phyloP scores from a whole-genome alignment of 2,329 filamentous ascomycete species.

The Myriosclerotinia scirpicola region DNA sequence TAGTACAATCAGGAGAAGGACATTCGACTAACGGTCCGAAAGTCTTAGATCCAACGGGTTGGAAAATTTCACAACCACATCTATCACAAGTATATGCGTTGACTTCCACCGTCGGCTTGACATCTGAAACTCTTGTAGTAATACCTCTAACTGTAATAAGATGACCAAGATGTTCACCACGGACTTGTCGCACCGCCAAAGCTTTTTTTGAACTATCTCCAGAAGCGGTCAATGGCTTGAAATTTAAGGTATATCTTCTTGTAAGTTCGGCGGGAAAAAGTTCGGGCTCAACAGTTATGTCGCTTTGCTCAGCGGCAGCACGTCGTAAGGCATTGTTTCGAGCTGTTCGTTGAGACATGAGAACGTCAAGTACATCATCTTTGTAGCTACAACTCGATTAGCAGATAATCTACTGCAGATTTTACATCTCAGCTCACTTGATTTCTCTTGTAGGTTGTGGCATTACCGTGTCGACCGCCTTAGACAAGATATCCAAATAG shows the following conservation, averaged over 20 bases:
- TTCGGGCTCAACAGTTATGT: constrained; percentile 62
- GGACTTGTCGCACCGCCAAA: constrained; percentile 88
- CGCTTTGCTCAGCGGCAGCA: constrained; percentile 63
- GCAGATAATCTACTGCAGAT: neutral
- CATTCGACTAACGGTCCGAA: constrained; percentile 86
- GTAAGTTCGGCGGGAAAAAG: constrained; percentile 91
- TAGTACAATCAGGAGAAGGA: constrained; percentile 83
- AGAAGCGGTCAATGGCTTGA: constrained; percentile 79
- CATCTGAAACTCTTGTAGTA: constrained; percentile 91
- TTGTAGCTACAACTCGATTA: constrained; percentile 66
- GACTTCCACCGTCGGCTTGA: constrained; percentile 96
- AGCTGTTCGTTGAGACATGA: constrained; percentile 87
- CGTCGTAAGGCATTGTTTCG: constrained; percentile 76
- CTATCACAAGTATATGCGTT: constrained; percentile 97
- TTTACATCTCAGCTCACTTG: constrained; percentile 54
- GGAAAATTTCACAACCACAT: constrained; percentile 96
- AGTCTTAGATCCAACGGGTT: constrained; percentile 87
- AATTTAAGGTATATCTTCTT: constrained; percentile 90
- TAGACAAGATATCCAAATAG: constrained; percentile 88
- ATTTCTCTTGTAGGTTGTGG: constrained; percentile 75
- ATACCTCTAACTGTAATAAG: constrained; percentile 95
- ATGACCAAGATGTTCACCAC: constrained; percentile 87
- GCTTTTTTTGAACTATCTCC: constrained; percentile 62
- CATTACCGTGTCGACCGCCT: constrained; percentile 84
- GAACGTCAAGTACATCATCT: constrained; percentile 93